phyloP scores from a whole-genome alignment of 345 rosid species.

The Eucalyptus pauciflora region DNA sequence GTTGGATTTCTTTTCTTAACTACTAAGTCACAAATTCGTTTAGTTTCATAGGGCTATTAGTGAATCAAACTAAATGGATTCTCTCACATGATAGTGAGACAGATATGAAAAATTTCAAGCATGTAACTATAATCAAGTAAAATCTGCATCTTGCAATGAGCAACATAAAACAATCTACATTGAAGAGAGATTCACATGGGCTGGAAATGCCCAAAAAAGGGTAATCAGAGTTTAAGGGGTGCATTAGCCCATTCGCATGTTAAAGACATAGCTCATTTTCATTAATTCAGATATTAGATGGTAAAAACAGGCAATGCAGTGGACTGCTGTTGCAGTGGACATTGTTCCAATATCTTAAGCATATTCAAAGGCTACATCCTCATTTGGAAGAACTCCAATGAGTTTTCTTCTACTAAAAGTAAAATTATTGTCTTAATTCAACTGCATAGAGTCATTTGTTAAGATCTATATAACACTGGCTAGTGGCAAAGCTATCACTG shows the following conservation, averaged over 20 bases:
- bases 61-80: neutral
- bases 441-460: neutral
- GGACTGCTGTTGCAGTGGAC: neutral
- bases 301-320: neutral
- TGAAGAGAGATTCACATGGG: neutral
- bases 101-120: neutral
- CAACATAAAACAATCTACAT: neutral
- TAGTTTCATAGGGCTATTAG: neutral
- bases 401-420: neutral
- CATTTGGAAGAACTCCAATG: neutral
- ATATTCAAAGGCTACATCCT: neutral
- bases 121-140: neutral
- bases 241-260: neutral
- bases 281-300: neutral
- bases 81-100: neutral
- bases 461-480: neutral
- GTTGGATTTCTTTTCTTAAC: neutral
- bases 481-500: neutral
- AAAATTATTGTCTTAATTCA: neutral
- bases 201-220: neutral
- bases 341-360: neutral
- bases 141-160: neutral
- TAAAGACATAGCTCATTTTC: neutral
- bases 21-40: neutral
- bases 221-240: neutral